Conservation (phyloP, 768 basidiomycete genomes). For the Agaricus subrufescens region DNA sequence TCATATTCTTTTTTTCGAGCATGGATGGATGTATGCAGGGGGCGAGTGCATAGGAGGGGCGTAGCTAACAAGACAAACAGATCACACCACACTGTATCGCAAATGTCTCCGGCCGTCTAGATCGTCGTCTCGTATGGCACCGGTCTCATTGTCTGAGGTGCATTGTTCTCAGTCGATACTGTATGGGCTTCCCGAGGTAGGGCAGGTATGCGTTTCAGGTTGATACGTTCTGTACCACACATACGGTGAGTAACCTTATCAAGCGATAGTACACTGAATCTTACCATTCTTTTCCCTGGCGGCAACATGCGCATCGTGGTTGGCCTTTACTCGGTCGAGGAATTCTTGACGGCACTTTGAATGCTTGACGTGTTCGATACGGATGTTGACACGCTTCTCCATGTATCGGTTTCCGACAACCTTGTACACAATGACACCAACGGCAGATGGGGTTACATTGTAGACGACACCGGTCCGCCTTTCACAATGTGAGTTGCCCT, state of each 20-base stretch:
- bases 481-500: not conserved
- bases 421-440: constrained; percentile 97
- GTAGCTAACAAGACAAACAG: constrained; percentile 19
- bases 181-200: constrained; percentile 77
- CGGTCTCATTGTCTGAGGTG: constrained; percentile 90
- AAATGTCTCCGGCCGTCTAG: constrained; percentile 39
- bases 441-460: constrained; percentile 93
- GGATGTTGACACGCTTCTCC: constrained; percentile 99
- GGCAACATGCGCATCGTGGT: constrained; percentile 76
- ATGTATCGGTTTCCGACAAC: constrained; percentile 98
- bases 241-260: not conserved
- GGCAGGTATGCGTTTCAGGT: constrained; percentile 80
- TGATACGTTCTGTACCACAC: constrained; percentile 58
- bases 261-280: constrained; percentile 24
- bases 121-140: constrained; percentile 96
- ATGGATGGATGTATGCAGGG: constrained; percentile 7
- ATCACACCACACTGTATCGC: constrained; percentile 17
- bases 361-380: constrained; percentile 93
- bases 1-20: constrained; percentile 14
- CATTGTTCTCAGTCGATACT: constrained; percentile 70
- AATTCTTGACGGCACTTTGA: constrained; percentile 98
- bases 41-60: constrained; percentile 16
- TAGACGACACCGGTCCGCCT: constrained; percentile 98
- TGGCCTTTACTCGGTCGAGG: constrained; percentile 90
- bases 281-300: constrained; percentile 90